Evolutionary conservation across 2,329 filamentous ascomycete species (phyloP).

Genomic region (Aureobasidium sp.): DNA sequence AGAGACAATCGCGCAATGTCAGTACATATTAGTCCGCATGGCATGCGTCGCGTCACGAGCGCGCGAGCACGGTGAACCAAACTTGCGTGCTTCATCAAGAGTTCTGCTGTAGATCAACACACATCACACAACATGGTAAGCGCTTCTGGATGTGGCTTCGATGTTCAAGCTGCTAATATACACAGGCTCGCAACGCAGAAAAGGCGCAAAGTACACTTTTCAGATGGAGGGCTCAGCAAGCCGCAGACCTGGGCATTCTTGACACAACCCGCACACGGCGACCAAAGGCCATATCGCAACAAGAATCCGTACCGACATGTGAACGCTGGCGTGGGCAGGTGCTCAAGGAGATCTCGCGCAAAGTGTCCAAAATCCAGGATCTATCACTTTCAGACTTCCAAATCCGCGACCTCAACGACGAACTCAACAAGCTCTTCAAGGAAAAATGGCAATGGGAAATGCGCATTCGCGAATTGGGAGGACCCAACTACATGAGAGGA

Average conservation of each 20-base stretch:
- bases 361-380: conserved; percentile 94
- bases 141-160: not conserved
- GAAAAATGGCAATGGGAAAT: conserved; percentile 99
- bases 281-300: conserved; percentile 82
- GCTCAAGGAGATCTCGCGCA: conserved; percentile 92
- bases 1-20: not conserved
- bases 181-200: conserved; percentile 87
- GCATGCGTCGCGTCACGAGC: not conserved
- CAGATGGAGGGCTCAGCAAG: conserved; percentile 96
- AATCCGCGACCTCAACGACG: conserved; percentile 95
- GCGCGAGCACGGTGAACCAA: not conserved
- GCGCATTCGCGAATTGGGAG: conserved; percentile 90
- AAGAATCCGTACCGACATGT: conserved; percentile 75
- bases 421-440: conserved; percentile 98
- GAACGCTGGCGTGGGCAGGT: conserved; percentile 99
- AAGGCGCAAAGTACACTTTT: conserved; percentile 77
- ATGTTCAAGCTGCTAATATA: not conserved
- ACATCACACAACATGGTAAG: conserved; percentile 6
- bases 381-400: conserved; percentile 87
- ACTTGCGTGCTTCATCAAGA: not conserved
- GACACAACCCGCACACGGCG: conserved; percentile 84
- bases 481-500: conserved; percentile 90
- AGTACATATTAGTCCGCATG: no score
- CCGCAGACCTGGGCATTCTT: conserved; percentile 90
- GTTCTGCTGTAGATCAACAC: not conserved